These are phyloP conservation scores for Pseudozyma pruni DNA, from an alignment of 1,284 basidiomycete genomes.

Conservation along the genomic window DNA sequence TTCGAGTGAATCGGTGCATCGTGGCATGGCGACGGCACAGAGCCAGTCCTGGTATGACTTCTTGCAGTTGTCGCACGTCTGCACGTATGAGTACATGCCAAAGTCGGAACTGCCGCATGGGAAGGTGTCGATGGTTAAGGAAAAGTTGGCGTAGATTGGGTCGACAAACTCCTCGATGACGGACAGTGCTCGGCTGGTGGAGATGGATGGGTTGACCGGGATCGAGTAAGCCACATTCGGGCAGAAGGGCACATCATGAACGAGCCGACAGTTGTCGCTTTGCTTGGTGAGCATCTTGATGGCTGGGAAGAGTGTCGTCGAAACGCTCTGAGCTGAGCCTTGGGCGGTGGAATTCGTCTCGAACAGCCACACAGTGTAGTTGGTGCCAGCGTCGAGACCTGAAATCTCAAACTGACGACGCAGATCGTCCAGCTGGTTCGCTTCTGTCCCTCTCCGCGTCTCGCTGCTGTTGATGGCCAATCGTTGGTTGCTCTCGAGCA, in stretches of 20 bases:
- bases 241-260: constrained; percentile 68
- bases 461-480: constrained; percentile 51
- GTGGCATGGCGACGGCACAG: constrained; percentile 69
- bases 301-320: constrained; percentile 51
- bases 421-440: constrained; percentile 36
- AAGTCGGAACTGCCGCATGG: constrained; percentile 65
- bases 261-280: constrained; percentile 65
- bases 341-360: constrained; percentile 46
- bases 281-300: constrained; percentile 67
- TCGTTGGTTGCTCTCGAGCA: constrained; percentile 16
- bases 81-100: constrained; percentile 68
- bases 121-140: constrained; percentile 68
- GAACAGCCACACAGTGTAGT: constrained; percentile 69
- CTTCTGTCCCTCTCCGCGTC: constrained; percentile 47
- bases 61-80: constrained; percentile 68
- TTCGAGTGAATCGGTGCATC: constrained; percentile 66
- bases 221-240: constrained; percentile 70
- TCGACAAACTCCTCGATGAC: constrained; percentile 63
- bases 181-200: constrained; percentile 56
- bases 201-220: constrained; percentile 63
- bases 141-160: constrained; percentile 67
- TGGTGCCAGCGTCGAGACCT: constrained; percentile 58
- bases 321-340: constrained; percentile 21
- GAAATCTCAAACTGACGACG: constrained; percentile 53
- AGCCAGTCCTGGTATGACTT: constrained; percentile 68